Evolutionary conservation across 495 filamentous ascomycete species (phyloP).

Genomic region (Penicillium pulvis): DNA sequence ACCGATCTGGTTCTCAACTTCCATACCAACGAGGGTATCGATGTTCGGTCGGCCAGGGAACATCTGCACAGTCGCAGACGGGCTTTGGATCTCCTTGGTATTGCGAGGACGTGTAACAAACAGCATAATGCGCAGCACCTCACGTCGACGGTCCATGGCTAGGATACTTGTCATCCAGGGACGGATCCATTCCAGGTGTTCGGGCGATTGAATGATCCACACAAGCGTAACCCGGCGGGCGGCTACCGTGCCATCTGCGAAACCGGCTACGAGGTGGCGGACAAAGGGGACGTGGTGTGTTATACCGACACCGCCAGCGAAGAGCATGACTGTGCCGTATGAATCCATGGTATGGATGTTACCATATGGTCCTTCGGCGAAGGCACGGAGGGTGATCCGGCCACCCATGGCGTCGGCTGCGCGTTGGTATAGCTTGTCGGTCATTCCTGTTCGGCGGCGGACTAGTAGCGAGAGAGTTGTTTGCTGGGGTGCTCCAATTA

Average conservation of each 20-base stretch:
- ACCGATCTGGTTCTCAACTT: conserved; percentile 74
- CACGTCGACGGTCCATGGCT: conserved; percentile 71
- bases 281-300: conserved; percentile 93
- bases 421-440: conserved; percentile 73
- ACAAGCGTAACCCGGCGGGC: conserved; percentile 79
- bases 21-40: conserved; percentile 71
- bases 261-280: conserved; percentile 73
- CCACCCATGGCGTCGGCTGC: conserved; percentile 45
- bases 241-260: conserved; percentile 71
- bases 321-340: conserved; percentile 86
- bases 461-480: conserved; percentile 77
- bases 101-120: conserved; percentile 84
- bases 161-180: conserved; percentile 92
- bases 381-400: conserved; percentile 55
- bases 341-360: conserved; percentile 80
- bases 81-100: conserved; percentile 69
- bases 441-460: conserved; percentile 85
- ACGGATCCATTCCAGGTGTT: conserved; percentile 88
- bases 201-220: conserved; percentile 87
- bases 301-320: conserved; percentile 91
- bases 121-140: conserved; percentile 79
- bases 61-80: conserved; percentile 78
- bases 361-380: conserved; percentile 87
- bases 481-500: conserved; percentile 39
- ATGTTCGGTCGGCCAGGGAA: conserved; percentile 82